These are phyloP conservation scores for Angomonas desouzai DNA, from an alignment of 208 protist genomes.

Conservation along the genomic window DNA sequence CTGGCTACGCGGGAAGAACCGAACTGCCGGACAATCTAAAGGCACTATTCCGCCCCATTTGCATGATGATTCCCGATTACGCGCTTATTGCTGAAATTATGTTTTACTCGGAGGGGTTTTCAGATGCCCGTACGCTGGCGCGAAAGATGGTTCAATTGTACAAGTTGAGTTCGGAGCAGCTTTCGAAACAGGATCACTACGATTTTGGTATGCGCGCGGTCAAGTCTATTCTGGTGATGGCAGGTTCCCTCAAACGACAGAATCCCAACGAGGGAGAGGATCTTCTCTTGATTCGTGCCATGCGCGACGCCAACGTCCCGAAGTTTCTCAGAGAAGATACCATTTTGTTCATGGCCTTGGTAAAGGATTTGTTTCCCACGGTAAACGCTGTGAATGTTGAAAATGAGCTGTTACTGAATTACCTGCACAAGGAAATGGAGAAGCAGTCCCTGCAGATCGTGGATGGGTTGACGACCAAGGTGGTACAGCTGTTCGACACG, in stretches of 20 bases:
- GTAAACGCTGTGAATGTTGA: constrained; percentile 74
- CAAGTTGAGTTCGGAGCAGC: constrained; percentile 93
- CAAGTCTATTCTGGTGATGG: constrained; percentile 95
- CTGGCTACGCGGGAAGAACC: constrained; percentile 96
- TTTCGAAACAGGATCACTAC: constrained; percentile 96
- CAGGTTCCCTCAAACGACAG: constrained; percentile 88
- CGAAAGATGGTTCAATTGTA: constrained; percentile 97
- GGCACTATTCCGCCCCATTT: constrained; percentile 96
- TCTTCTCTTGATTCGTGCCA: constrained; percentile 93
- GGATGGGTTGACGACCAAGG: constrained; percentile 83
- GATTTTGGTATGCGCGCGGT: constrained; percentile 96
- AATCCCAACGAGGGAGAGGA: constrained; percentile 90
- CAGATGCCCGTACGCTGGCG: constrained; percentile 90
- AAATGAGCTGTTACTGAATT: constrained; percentile 80
- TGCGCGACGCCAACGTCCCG: constrained; percentile 93
- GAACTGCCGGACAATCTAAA: constrained; percentile 98
- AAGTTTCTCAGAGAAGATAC: constrained; percentile 95
- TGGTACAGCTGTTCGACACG: constrained; percentile 94
- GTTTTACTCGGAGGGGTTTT: constrained; percentile 97
- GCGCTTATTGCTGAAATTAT: constrained; percentile 97
- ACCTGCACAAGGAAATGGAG: constrained; percentile 70
- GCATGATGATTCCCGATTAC: constrained; percentile 98
- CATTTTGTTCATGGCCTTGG: constrained; percentile 91
- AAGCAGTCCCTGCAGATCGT: constrained; percentile 72
- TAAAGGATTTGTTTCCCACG: constrained; percentile 92